Base-by-base conservation (phyloP, 345 rosid genomes). In the Dipteronia dyeriana region DNA sequence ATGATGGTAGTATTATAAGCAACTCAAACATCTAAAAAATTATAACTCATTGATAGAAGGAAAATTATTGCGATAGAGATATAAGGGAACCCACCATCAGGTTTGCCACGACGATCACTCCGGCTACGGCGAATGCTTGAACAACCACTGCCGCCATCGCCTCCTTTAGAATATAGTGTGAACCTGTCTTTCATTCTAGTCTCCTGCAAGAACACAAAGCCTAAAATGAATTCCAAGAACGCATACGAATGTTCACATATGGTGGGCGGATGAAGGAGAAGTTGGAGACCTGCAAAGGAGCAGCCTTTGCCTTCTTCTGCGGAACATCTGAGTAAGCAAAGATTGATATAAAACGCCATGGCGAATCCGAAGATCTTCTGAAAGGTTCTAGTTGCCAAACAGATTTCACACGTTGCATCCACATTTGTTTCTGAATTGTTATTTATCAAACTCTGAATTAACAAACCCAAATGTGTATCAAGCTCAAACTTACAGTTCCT, bases 111-210 rank as follows among this genome's bases (percentile, higher is more conserved):
- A 26, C 86, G 87, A 63, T 82, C 86, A 79, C 75, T 83, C 43
- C 90, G 78, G 79, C 90, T 85, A 9, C 86, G 85, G 16, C 86
- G 90, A 60, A 86, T 41, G 65, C 95, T 89, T 19, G 29, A 80
- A 78, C 87, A 89, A 51, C 95, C 92, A 68, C 68, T 84, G 76
- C 95, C 95, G 49, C 95, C 95, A 84, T 85, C 88, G 39, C 92
- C 95, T 39, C 90, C 95, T 82, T 85, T 91, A 62, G 82, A 88
- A 80, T 81, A 70, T 56, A 91, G 73, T 49, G 68, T 84, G 72
- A 75, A 77, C 74, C 84, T 85, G 74, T 89, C 95, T 68, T 82
- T 88, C 95, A 89, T 91, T 88, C 88, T 85, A 75, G 89, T 86
- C 78, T 89, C 95, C 95, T 91, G 77, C 69, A 74, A 68, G 23